Base-by-base conservation (phyloP, 208 protist species). In the Wallacemonas sp. region DNA sequence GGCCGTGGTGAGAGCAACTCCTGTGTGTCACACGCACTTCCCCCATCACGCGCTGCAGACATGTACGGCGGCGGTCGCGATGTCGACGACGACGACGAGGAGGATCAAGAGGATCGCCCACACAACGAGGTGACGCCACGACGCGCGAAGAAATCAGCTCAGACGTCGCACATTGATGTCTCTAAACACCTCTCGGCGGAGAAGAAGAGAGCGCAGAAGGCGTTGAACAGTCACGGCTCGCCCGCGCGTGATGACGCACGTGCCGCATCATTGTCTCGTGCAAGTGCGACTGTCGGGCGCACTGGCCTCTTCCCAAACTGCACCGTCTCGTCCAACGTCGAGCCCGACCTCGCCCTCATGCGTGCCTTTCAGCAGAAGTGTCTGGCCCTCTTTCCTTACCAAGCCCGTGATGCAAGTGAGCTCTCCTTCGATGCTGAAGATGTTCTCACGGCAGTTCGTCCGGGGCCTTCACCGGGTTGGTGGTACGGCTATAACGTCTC, bases 401-500 rank as follows among this genome's bases (percentile, higher is more conserved):
- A 46, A 34, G 62, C 45, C 1, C 26, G 17, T 28, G 62, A 63
- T 6, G 78, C 74, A 34, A 56, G 38, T 14, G 86, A 93, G 72
- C 73, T 94, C 71, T 64, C 74, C 6, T 84, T 94, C 36, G 39
- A 5, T n/a, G 44, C 47, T 0, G 80, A 75, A 1, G 88, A 91
- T 46, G 45, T 88, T 4, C 70, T 94, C 36, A 84, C 70, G 9
- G 78, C 83, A 3, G 55, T 88, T 19, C 74, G 75, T 2, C 79
- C 77, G 17, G 75, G 82, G 47, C 42, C 72, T 11, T 70, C 68
- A 9, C 80, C 68, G 14, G 88, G 88, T 17, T 94, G 84, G 88
- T 94, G 88, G 88, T 86, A 66, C 63, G 84, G 82, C 53, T 61
- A 84, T 41, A 86, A 86, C 39, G 55, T 75, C 62, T 62, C 56